phyloP scores from a whole-genome alignment of 2,329 filamentous ascomycete genomes.

The Monilinia aucupariae region DNA sequence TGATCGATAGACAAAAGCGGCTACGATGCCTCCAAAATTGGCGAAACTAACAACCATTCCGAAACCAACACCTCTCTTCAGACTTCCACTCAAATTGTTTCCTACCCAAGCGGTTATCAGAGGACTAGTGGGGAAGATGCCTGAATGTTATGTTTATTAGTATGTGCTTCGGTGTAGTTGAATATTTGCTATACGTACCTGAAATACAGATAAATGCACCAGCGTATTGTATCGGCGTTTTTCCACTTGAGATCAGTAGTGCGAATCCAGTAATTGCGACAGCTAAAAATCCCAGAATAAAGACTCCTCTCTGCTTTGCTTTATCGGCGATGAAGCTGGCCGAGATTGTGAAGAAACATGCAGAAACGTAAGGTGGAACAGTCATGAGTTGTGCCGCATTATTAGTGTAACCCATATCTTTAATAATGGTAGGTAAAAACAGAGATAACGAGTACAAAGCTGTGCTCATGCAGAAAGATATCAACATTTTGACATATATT shows the following conservation, averaged over 20 bases:
- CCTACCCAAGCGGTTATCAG: slow-evolving; percentile 82
- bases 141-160: slow-evolving; percentile 34
- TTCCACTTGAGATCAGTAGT: slow-evolving; percentile 64
- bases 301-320: slow-evolving; percentile 64
- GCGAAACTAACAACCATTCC: slow-evolving; percentile 88
- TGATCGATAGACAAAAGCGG: slow-evolving; percentile 44
- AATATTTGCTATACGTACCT: slow-evolving; percentile 37
- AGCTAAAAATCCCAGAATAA: slow-evolving; percentile 57
- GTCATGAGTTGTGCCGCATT: slow-evolving; percentile 46
- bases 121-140: slow-evolving; percentile 78
- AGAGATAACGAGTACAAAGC: slow-evolving; percentile 43
- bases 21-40: slow-evolving; percentile 69
- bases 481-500: slow-evolving; percentile 38
- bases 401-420: slow-evolving; percentile 50
- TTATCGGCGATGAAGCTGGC: slow-evolving; percentile 72
- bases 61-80: slow-evolving; percentile 80
- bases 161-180: not conserved
- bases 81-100: slow-evolving; percentile 87
- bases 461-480: slow-evolving; percentile 57
- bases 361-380: slow-evolving; percentile 54
- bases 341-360: slow-evolving; percentile 59
- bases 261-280: slow-evolving; percentile 62
- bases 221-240: slow-evolving; percentile 67
- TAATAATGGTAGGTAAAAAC: slow-evolving; percentile 41
- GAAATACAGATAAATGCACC: slow-evolving; percentile 75